Evolutionary conservation across 805 yeast species (phyloP).

Genomic region (Brettanomyces nanus): DNA sequence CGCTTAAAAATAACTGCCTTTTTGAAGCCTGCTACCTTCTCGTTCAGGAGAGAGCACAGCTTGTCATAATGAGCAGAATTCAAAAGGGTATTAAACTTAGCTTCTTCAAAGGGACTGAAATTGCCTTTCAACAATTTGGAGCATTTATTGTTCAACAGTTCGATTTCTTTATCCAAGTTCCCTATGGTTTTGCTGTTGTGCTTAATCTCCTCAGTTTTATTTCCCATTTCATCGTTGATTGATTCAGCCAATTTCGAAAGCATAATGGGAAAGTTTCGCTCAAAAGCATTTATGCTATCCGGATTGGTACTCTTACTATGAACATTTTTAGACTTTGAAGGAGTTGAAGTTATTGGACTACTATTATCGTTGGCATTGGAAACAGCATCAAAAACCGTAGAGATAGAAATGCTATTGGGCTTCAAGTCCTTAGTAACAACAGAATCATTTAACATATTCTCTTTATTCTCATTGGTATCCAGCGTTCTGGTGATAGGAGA

Average conservation of each 20-base stretch:
- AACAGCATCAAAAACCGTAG: not conserved
- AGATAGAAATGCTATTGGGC: not conserved
- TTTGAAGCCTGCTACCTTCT: not conserved
- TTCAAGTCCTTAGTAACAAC: not conserved
- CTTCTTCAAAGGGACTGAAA: not conserved
- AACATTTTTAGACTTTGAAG: constrained; percentile 1
- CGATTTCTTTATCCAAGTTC: constrained; percentile 33
- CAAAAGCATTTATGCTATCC: not conserved
- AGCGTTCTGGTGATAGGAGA: not conserved
- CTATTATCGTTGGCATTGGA: not conserved
- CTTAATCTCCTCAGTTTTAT: constrained; percentile 43
- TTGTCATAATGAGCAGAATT: not conserved
- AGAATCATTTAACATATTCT: constrained; percentile 27
- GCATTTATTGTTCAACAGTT: constrained; percentile 17
- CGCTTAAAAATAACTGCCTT: not conserved
- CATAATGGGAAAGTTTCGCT: constrained; percentile 12
- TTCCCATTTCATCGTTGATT: constrained; percentile 21
- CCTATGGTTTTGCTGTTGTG: constrained; percentile 38
- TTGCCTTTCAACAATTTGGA: constrained; percentile 11
- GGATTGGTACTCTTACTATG: not conserved
- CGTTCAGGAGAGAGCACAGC: not conserved
- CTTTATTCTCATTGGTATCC: constrained; percentile 41
- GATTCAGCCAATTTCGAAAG: constrained; percentile 16
- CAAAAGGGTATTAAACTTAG: constrained; percentile 1
- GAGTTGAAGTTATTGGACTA: constrained; percentile 6